These are phyloP conservation scores for Tricholoma saponaceum DNA, from an alignment of 768 basidiomycete species.

Conservation along the genomic window DNA sequence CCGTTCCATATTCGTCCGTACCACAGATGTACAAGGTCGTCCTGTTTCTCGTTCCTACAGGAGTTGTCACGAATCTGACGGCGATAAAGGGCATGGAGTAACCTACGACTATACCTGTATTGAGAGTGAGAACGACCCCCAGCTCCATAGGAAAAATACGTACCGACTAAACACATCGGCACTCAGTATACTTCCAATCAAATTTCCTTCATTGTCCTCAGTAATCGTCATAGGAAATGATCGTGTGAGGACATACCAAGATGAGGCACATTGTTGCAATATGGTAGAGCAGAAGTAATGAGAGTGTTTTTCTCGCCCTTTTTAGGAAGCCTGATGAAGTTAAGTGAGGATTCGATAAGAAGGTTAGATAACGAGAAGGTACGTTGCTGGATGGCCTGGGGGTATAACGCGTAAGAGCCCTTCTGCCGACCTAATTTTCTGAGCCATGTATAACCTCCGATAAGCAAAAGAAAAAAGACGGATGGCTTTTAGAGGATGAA, in stretches of 20 bases:
- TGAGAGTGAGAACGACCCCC: neutral
- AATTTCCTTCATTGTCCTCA: constrained; percentile 53
- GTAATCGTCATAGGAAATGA: constrained; percentile 8
- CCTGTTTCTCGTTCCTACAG: constrained; percentile 71
- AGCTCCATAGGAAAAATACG: constrained; percentile 22
- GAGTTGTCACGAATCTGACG: neutral
- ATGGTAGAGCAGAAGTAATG: constrained; percentile 93
- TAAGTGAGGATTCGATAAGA: constrained; percentile 10
- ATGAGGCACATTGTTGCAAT: constrained; percentile 97
- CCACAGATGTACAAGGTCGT: constrained; percentile 94
- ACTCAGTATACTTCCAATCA: constrained; percentile 93
- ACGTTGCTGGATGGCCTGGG: constrained; percentile 48
- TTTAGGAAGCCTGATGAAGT: constrained; percentile 53
- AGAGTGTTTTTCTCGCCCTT: constrained; percentile 85
- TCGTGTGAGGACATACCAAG: constrained; percentile 53
- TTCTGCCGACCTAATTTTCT: constrained; percentile 48
- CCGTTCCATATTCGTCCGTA: constrained; percentile 99
- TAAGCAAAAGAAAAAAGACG: neutral
- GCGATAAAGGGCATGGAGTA: neutral
- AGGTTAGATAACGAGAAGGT: constrained; percentile 16
- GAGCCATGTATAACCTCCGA: constrained; percentile 34
- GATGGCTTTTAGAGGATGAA: constrained; percentile 1
- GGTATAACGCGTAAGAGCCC: constrained; percentile 48
- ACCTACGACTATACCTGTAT: constrained; percentile 55
- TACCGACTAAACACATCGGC: constrained; percentile 96